A percentile compares a stretch with the other conserved stretches of the same genome.
phyloP scores from a whole-genome alignment of 2,329 filamentous ascomycete species.

The Didymella arachidicola region DNA sequence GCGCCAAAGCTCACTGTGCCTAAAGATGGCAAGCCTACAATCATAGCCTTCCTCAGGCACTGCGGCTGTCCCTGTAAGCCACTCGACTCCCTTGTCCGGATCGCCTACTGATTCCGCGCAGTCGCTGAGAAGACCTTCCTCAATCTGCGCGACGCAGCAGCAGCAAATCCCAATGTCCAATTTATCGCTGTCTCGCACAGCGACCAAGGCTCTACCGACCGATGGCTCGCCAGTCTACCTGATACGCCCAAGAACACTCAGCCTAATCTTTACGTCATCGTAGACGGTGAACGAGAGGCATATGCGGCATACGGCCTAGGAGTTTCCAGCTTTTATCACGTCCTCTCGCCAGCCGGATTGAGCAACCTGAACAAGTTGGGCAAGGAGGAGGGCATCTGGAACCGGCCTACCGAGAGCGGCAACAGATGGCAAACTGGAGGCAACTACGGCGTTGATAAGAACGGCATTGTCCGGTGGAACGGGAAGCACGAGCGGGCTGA shows the following conservation, averaged over 20 bases:
- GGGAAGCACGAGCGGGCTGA: constrained; percentile 59
- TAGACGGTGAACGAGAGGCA: constrained; percentile 66
- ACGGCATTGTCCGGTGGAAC: constrained; percentile 63
- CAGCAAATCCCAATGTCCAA: constrained; percentile 34
- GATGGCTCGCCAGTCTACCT: constrained; percentile 44
- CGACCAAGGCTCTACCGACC: constrained; percentile 40
- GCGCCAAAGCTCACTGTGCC: constrained; percentile 63
- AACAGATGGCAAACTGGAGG: constrained; percentile 73
- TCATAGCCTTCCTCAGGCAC: constrained; percentile 74
- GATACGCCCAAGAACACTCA: constrained; percentile 46
- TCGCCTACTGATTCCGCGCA: constrained; percentile 40
- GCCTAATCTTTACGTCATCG: constrained; percentile 65
- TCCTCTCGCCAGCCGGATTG: constrained; percentile 66
- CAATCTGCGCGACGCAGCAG: constrained; percentile 40
- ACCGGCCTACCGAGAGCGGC: constrained; percentile 70
- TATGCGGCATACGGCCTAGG: constrained; percentile 74
- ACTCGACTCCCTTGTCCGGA: background rate
- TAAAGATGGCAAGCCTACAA: constrained; percentile 60
- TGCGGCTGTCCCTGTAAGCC: constrained; percentile 76
- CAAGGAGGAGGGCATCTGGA: constrained; percentile 70
- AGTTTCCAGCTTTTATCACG: constrained; percentile 67
- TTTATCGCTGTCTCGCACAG: constrained; percentile 51
- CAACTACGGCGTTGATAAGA: constrained; percentile 66
- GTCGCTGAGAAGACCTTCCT: constrained; percentile 71
- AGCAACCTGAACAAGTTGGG: constrained; percentile 66